A percentile compares a stretch with the other conserved stretches of the same genome.
These are phyloP conservation scores for Pseudoperonospora humuli DNA, from an alignment of 352 stramenopile species.

Conservation along the genomic window DNA sequence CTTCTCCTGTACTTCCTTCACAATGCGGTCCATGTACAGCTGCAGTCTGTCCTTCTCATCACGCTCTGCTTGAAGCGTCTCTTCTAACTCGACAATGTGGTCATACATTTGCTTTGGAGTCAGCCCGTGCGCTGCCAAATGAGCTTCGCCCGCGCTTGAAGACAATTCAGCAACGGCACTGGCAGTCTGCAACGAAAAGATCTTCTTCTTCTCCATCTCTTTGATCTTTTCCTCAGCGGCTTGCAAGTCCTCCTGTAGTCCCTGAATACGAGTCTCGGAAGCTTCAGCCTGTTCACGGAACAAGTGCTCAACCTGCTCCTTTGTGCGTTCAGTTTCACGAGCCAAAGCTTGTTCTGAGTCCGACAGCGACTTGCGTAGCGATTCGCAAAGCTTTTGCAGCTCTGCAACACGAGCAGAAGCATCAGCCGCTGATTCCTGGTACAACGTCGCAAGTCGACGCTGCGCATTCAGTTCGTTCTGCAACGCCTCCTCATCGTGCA, in stretches of 20 bases:
- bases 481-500: constrained; percentile 55
- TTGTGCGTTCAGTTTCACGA: constrained; percentile 58
- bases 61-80: constrained; percentile 68
- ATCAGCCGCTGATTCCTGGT: constrained; percentile 58
- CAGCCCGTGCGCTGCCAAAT: constrained; percentile 59
- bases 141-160: constrained; percentile 45
- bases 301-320: constrained; percentile 62
- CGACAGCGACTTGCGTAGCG: constrained; percentile 45
- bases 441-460: constrained; percentile 58
- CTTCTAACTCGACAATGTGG: constrained; percentile 83
- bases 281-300: constrained; percentile 58
- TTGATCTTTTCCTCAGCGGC: constrained; percentile 44
- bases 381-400: constrained; percentile 48
- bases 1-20: constrained; percentile 89
- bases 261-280: constrained; percentile 48
- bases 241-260: constrained; percentile 44
- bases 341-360: constrained; percentile 53
- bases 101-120: constrained; percentile 87
- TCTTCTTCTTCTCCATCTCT: constrained; percentile 60
- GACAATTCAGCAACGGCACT: constrained; percentile 54
- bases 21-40: constrained; percentile 87
- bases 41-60: constrained; percentile 85
- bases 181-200: constrained; percentile 40
- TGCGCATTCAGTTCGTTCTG: constrained; percentile 63
- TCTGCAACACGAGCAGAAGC: constrained; percentile 45